Base-by-base conservation (phyloP, 257 asterid species). In the Capsicum pubescens region DNA sequence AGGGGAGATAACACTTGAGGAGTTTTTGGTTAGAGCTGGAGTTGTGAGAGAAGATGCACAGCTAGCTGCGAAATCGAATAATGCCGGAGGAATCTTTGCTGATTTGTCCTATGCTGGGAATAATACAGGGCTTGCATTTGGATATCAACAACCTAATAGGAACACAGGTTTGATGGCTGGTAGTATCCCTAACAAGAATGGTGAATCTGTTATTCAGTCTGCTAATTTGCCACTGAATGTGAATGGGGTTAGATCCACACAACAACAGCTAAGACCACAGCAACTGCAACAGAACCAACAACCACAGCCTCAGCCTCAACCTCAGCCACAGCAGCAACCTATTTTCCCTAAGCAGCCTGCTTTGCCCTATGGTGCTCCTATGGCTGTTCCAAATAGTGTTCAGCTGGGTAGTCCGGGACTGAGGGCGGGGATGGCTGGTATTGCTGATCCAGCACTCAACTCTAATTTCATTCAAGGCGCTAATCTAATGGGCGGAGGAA, bases 1-100 rank as follows among this genome's bases (percentile, higher is more conserved):
- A 61, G 97, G 99, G 21, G 97, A 97, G 89, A 88, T 93, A 8
- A 95, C 99, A 32, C 96, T 97, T 1, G 99, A 97, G 89, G 99
- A 97, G 86, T 97, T 95, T 85, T 88, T 97, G 84, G 86, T 83
- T 55, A 90, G 91, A 88, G 98, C 99, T 19, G 99, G 99, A 52
- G 98, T 91, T 77, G 97, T 92, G 77, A 92, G 92, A 87, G 98
- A 96, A 87, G 98, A 93, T 68, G 82, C 92, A 78, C 95, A 88
- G 56, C 67, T 90, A 83, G 87, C 89, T 67, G 91, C 87, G 26
- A 89, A 88, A 72, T 60, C 90, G 32, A 84, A 76, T 84, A 67
- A 88, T 84, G 44, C 64, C 87, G 84, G 83, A 11, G 93, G 90
- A 6, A 80, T 87, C 48, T 89, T 91, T 17, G 91, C 86, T 26